Percentiles rank a stretch among this genome's conserved stretches.
These are phyloP conservation scores for Metschnikowia kunwiensis DNA, from an alignment of 805 yeast species.

Conservation along the genomic window DNA sequence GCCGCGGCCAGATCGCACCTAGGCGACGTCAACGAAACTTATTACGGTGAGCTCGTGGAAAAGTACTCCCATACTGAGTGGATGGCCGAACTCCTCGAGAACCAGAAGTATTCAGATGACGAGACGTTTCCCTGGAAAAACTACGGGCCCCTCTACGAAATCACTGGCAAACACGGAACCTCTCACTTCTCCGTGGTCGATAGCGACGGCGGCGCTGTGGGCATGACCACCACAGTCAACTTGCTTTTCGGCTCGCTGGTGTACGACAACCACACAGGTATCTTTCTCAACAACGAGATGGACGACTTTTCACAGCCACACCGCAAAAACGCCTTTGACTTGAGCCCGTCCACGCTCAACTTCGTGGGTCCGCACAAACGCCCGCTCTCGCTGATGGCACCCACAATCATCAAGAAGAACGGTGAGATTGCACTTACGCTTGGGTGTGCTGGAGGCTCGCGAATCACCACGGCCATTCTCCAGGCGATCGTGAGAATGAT, in stretches of 20 bases:
- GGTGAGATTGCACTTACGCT: slow-evolving; percentile 49
- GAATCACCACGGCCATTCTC: slow-evolving; percentile 78
- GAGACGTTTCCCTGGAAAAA: slow-evolving; percentile 65
- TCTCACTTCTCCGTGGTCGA: slow-evolving; percentile 84
- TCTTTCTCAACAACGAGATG: slow-evolving; percentile 86
- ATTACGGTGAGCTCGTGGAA: slow-evolving; percentile 26
- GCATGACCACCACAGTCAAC: slow-evolving; percentile 87
- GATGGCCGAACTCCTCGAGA: slow-evolving; percentile 46
- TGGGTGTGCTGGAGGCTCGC: slow-evolving; percentile 94
- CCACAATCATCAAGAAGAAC: slow-evolving; percentile 48
- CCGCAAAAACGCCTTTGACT: slow-evolving; percentile 68
- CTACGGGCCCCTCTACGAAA: slow-evolving; percentile 76
- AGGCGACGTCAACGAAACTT: slow-evolving; percentile 57
- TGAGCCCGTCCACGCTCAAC: slow-evolving; percentile 79
- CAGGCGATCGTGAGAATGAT: slow-evolving; percentile 72
- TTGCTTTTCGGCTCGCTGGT: slow-evolving; percentile 78
- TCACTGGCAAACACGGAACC: slow-evolving; percentile 85
- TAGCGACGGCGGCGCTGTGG: slow-evolving; percentile 67
- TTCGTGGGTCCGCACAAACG: slow-evolving; percentile 72
- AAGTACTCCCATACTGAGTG: slow-evolving; percentile 53
- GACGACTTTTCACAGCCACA: slow-evolving; percentile 85
- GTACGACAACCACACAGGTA: slow-evolving; percentile 78
- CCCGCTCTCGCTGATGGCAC: slow-evolving; percentile 82
- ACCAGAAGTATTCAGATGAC: slow-evolving; percentile 48
- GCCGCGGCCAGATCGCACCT: slow-evolving; percentile 80